These are phyloP conservation scores for bread wheat (Triticum aestivum) DNA, from an alignment of 176 grass and related monocot species.

Conservation along the genomic window DNA sequence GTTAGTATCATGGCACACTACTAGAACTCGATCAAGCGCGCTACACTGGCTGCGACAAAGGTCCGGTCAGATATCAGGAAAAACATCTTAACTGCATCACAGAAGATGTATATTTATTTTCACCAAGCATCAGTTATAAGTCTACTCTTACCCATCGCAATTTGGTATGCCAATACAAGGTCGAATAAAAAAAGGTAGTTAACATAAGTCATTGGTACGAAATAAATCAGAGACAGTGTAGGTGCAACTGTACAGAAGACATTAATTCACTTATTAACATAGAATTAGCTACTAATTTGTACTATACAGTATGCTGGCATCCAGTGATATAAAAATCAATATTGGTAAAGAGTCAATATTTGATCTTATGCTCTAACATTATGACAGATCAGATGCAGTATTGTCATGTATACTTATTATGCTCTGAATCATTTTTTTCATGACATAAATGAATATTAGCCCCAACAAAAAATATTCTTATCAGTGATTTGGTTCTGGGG, in stretches of 20 bases:
- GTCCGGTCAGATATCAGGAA: not conserved
- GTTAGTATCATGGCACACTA: no score
- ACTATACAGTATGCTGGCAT: not conserved
- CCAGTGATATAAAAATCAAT: not conserved
- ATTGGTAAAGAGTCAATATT: not conserved
- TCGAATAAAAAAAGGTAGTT: not conserved
- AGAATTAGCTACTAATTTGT: not conserved
- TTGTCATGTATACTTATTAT: not conserved
- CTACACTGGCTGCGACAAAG: no score
- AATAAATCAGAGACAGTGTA: not conserved
- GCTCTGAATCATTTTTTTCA: not conserved
- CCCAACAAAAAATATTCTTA: not conserved
- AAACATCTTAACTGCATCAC: not conserved
- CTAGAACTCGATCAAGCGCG: no score
- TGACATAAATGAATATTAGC: not conserved
- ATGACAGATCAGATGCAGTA: not conserved
- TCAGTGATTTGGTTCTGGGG: no score
- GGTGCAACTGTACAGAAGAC: not conserved
- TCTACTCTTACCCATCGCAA: not conserved
- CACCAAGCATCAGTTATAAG: not conserved
- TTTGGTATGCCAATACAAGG: not conserved
- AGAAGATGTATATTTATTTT: not conserved
- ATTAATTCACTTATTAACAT: no score
- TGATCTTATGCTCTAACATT: not conserved
- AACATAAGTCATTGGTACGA: not conserved